Evolutionary conservation across 1,284 basidiomycete genomes (phyloP).

Genomic region (Amylostereum areolatum): DNA sequence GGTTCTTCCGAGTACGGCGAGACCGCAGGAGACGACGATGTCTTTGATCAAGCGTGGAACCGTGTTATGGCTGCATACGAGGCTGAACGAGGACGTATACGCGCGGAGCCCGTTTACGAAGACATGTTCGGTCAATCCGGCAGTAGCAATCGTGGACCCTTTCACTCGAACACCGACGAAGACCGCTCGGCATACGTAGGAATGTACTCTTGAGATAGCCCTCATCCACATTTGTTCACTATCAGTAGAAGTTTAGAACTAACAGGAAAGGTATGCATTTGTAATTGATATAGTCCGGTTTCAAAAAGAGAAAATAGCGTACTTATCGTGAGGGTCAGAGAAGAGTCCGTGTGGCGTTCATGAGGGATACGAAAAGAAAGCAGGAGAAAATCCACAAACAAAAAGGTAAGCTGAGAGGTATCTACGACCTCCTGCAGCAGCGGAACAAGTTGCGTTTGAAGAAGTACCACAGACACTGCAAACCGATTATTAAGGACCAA

Average conservation of each 20-base stretch:
- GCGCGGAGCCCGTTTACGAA: neutral
- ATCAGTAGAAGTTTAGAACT: too few relatives aligned
- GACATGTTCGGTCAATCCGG: neutral
- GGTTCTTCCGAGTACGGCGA: neutral
- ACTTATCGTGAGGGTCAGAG: too few relatives aligned
- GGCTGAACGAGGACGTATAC: constrained; percentile 4
- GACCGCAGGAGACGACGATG: neutral
- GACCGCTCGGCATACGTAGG: constrained; percentile 31
- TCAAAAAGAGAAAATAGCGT: too few relatives aligned
- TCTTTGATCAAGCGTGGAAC: constrained; percentile 4
- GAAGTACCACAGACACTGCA: constrained; percentile 76
- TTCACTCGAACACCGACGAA: constrained; percentile 10
- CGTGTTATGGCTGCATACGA: constrained; percentile 8
- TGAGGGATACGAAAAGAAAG: too few relatives aligned
- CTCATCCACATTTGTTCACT: too few relatives aligned
- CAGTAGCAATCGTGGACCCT: constrained; percentile 3
- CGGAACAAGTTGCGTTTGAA: constrained; percentile 80
- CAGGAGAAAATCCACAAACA: too few relatives aligned
- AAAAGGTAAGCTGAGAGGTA: too few relatives aligned
- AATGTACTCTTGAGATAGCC: constrained; percentile 40
- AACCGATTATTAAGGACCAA: constrained; percentile 9
- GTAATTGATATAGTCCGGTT: too few relatives aligned
- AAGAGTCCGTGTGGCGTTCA: too few relatives aligned
- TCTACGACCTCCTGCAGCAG: constrained; percentile 67
- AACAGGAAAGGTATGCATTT: too few relatives aligned